A percentile compares a stretch with the other conserved stretches of the same genome.
phyloP scores from a whole-genome alignment of 441 rosid species.

The Corymbia citriodora region DNA sequence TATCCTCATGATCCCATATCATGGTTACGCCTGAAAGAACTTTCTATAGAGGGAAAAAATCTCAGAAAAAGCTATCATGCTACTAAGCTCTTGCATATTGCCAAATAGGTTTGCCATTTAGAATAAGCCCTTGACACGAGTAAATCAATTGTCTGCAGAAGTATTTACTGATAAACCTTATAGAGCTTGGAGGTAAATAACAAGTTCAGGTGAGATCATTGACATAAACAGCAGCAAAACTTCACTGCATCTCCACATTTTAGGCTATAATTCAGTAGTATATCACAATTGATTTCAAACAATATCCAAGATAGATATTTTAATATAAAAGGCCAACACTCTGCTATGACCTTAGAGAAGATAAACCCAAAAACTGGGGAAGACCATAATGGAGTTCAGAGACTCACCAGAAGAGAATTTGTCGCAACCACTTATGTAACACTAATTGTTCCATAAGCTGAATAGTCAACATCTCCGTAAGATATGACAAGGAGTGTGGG shows the following conservation, averaged over 20 bases:
- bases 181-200: background rate
- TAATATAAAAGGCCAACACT: background rate
- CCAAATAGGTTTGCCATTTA: background rate
- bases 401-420: slow-evolving; percentile 40
- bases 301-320: background rate
- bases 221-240: background rate
- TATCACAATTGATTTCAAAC: background rate
- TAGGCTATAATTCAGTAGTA: background rate
- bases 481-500: background rate
- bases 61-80: background rate
- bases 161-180: background rate
- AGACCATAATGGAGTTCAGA: background rate
- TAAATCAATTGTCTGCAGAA: background rate
- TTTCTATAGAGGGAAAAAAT: background rate
- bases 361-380: background rate
- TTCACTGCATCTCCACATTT: background rate
- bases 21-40: background rate
- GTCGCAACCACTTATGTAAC: slow-evolving; percentile 47
- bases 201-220: background rate
- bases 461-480: background rate
- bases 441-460: slow-evolving; percentile 62
- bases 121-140: background rate
- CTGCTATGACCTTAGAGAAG: background rate
- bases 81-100: background rate
- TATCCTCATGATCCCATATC: background rate